Percentiles rank a stretch among this genome's conserved stretches.
phyloP scores from a whole-genome alignment of 805 yeast genomes.

The Teunomyces funiuensis region DNA sequence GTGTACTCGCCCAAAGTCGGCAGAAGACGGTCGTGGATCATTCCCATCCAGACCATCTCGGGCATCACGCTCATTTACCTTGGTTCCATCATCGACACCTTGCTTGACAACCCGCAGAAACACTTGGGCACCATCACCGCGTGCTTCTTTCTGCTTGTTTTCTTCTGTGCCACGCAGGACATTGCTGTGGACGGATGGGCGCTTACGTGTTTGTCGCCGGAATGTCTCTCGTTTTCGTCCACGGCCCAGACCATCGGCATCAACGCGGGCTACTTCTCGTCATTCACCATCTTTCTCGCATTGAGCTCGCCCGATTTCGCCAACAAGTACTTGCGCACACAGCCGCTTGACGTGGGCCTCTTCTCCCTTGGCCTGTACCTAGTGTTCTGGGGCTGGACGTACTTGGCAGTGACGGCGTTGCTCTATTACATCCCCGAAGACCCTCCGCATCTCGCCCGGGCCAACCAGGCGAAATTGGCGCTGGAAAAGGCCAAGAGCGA shows the following conservation, averaged over 20 bases:
- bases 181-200: slow-evolving; percentile 99
- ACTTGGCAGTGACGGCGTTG: slow-evolving; percentile 65
- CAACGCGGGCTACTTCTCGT: slow-evolving; percentile 87
- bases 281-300: slow-evolving; percentile 89
- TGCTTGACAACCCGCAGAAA: slow-evolving; percentile 49
- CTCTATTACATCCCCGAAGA: slow-evolving; percentile 68
- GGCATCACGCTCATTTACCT: slow-evolving; percentile 64
- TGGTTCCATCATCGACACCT: slow-evolving; percentile 56
- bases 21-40: slow-evolving; percentile 88
- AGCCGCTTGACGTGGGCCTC: slow-evolving; percentile 63
- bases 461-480: slow-evolving; percentile 29
- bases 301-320: slow-evolving; percentile 91
- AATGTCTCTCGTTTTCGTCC: slow-evolving; percentile 84
- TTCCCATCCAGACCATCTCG: slow-evolving; percentile 85
- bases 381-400: slow-evolving; percentile 72
- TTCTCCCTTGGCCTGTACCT: slow-evolving; percentile 75
- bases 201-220: slow-evolving; percentile 74
- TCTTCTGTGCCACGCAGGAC: slow-evolving; percentile 95
- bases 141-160: slow-evolving; percentile 73
- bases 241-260: slow-evolving; percentile 97
- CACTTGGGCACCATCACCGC: slow-evolving; percentile 60
- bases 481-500: slow-evolving; percentile 25
- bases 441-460: slow-evolving; percentile 48
- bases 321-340: slow-evolving; percentile 70
- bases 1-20: slow-evolving; percentile 67